A percentile compares a stretch with the other conserved stretches of the same genome.
These are phyloP conservation scores for Penicillium digitatum DNA, from an alignment of 2,329 filamentous ascomycete genomes.

Conservation along the genomic window DNA sequence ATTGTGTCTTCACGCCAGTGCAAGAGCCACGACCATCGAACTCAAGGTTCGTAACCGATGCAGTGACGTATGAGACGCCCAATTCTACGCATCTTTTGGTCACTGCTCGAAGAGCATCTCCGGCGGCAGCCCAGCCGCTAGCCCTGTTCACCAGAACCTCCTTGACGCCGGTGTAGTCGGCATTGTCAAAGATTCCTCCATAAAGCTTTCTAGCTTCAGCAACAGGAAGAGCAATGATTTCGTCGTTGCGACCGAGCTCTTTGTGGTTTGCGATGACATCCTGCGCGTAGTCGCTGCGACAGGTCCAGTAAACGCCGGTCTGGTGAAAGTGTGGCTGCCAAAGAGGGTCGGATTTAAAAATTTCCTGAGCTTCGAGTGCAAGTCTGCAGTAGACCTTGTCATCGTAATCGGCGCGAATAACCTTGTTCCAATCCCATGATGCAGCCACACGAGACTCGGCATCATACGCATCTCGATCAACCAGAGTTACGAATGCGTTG, in stretches of 20 bases:
- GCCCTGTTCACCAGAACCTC: slow-evolving; percentile 57
- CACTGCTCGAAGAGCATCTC: slow-evolving; percentile 54
- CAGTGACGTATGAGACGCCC: slow-evolving; percentile 58
- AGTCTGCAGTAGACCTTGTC: slow-evolving; percentile 28
- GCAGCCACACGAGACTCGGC: slow-evolving; percentile 33
- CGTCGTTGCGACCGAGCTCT: slow-evolving; percentile 47
- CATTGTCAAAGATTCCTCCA: slow-evolving; percentile 56
- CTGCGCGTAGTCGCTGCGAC: slow-evolving; percentile 46
- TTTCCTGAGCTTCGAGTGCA: slow-evolving; percentile 28
- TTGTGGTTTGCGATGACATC: slow-evolving; percentile 51
- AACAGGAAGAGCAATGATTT: slow-evolving; percentile 47
- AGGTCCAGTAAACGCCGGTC: slow-evolving; percentile 51
- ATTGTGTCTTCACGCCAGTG: slow-evolving; percentile 27
- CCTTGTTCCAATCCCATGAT: slow-evolving; percentile 33
- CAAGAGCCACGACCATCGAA: slow-evolving; percentile 48
- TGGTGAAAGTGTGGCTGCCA: slow-evolving; percentile 47
- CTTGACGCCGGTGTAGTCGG: slow-evolving; percentile 57
- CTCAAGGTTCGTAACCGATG: slow-evolving; percentile 37
- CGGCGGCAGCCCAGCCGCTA: slow-evolving; percentile 62
- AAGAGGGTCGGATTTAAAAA: slow-evolving; percentile 36
- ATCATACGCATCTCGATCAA: slow-evolving; percentile 33
- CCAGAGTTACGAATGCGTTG: slow-evolving; percentile 25
- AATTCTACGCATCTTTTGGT: slow-evolving; percentile 52
- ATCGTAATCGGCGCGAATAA: slow-evolving; percentile 29
- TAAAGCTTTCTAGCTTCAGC: slow-evolving; percentile 55